Evolutionary conservation across 345 rosid species (phyloP).

Genomic region (Chamaenerion angustifolium): DNA sequence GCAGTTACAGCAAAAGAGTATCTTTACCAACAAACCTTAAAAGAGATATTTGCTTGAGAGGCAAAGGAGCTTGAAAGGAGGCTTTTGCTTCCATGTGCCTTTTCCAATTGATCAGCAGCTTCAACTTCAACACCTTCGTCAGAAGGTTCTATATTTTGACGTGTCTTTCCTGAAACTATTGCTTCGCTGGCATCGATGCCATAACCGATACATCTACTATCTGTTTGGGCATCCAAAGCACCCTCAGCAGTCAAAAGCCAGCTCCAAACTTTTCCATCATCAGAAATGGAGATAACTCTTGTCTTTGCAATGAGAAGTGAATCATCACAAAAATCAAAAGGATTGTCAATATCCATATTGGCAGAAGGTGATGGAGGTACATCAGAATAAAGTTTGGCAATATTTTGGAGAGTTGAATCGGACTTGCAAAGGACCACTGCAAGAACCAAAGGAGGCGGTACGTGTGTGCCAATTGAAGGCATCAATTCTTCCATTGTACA

Average conservation of each 20-base stretch:
- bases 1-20: background rate
- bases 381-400: conserved; percentile 53
- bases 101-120: conserved; percentile 18
- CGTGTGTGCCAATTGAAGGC: conserved; percentile 75
- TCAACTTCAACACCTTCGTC: conserved; percentile 19
- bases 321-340: conserved; percentile 74
- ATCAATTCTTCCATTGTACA: conserved; percentile 75
- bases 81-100: conserved; percentile 23
- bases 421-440: conserved; percentile 49
- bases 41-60: conserved; percentile 27
- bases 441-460: conserved; percentile 67
- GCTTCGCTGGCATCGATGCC: conserved; percentile 15
- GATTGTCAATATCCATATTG: conserved; percentile 57
- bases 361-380: conserved; percentile 29
- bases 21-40: conserved; percentile 45
- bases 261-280: conserved; percentile 90
- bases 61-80: conserved; percentile 18
- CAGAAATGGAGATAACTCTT: conserved; percentile 68
- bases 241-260: conserved; percentile 90
- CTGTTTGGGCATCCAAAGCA: conserved; percentile 31
- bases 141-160: conserved; percentile 16
- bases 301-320: conserved; percentile 59
- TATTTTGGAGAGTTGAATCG: conserved; percentile 67
- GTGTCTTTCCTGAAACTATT: conserved; percentile 12
- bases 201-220: conserved; percentile 14